Evolutionary conservation across 441 rosid species (phyloP), one percentile per base, ranked within the genome.

Genomic region (Arabidopsis hybrid): DNA sequence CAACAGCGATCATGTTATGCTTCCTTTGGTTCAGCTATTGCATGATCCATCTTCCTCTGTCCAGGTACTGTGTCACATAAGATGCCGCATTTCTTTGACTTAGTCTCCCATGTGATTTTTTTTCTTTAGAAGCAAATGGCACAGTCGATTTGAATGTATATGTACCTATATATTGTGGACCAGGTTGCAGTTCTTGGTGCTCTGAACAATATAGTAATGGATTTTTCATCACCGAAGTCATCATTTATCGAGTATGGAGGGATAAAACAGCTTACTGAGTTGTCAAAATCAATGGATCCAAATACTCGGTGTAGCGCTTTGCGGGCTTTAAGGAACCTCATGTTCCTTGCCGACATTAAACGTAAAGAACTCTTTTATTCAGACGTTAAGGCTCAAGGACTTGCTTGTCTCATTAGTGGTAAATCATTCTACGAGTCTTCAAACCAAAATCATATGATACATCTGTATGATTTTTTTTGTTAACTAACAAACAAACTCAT

Each of bases 161-260:
- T n/a, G 2, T 65, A 21, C 32, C 12, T 51, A 11, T 53, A 53
- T 43, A 50, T 72, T 49, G 39, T 71, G 61, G 76, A 79, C 69
- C 86, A 94, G 99, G 87, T 88, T 71, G 91, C 95, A 21, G 97
- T 94, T 60, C 92, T 94, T 59, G 88, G 91, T 69, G 92, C 88
- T 74, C 76, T 88, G 46, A 86, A 91, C 83, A 95, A 95, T 80
- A 86, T 92, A 61, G 83, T 90, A 43, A 83, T 95, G 82, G 96
- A 87, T 84, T 92, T 89, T 73, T 71, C 91, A 17, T 77, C 86
- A 14, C 78, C 75, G 10, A 84, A 87, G 75, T 83, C 89, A 74
- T 65, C 78, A 32, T 92, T 95, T 74, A 67, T 92, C 38, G 85
- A 78, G 64, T 81, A 78, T 75, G 97, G 97, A 81, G 99, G 96